Evolutionary conservation across 345 rosid genomes (phyloP).

Genomic region (Salix caprea): DNA sequence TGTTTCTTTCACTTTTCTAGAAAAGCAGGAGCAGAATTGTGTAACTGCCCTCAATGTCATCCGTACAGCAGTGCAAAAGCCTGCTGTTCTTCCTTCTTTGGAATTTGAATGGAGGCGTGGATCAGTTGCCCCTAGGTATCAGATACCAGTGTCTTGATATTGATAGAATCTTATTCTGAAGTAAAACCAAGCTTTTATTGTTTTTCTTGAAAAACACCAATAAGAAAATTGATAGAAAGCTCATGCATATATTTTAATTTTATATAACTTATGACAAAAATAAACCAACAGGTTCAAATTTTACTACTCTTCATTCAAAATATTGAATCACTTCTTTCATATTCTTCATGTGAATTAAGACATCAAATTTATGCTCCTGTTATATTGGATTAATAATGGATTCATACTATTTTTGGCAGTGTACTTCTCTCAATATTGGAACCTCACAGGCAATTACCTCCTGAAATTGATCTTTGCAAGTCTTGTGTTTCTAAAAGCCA

Average conservation of each 20-base stretch:
- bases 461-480: conserved; percentile 71
- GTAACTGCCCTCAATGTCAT: conserved; percentile 56
- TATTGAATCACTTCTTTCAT: background rate
- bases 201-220: background rate
- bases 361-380: background rate
- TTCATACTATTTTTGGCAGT: conserved; percentile 42
- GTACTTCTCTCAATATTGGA: conserved; percentile 77
- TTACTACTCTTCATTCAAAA: background rate
- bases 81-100: conserved; percentile 40
- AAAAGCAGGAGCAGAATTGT: conserved; percentile 58
- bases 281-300: background rate
- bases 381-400: conserved; percentile 5
- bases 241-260: background rate
- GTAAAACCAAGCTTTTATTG: too few relatives aligned
- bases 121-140: too few relatives aligned
- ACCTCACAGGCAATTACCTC: conserved; percentile 66
- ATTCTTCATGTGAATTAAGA: background rate
- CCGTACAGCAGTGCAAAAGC: conserved; percentile 60
- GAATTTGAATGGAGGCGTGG: too few relatives aligned
- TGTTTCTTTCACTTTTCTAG: conserved; percentile 39
- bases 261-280: background rate
- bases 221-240: background rate
- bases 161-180: too few relatives aligned
- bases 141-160: too few relatives aligned
- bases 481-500: conserved; percentile 30